Evolutionary conservation across 768 basidiomycete genomes (phyloP).

Genomic region (Boletus fagicola): DNA sequence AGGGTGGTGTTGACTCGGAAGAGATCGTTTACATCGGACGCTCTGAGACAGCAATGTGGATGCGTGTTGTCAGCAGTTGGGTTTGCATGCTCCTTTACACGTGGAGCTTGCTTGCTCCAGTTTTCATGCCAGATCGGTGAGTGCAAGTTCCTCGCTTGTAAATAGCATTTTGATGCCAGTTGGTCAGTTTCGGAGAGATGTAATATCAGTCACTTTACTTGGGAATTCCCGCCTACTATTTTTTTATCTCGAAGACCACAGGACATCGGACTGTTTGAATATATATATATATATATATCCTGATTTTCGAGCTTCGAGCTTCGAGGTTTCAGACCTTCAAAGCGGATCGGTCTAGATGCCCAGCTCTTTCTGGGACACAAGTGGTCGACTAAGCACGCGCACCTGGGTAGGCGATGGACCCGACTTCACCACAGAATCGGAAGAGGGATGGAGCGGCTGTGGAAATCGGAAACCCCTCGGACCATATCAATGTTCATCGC

Average conservation of each 20-base stretch:
- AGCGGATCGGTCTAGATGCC: too few relatives aligned
- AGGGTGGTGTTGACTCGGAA: constrained; percentile 49
- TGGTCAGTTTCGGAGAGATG: constrained; percentile 27
- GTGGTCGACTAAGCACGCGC: too few relatives aligned
- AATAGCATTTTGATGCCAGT: constrained; percentile 1
- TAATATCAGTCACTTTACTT: constrained; percentile 4
- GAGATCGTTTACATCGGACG: constrained; percentile 89
- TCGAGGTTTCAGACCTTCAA: too few relatives aligned
- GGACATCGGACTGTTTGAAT: not conserved
- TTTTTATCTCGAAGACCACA: not conserved
- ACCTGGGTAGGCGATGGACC: too few relatives aligned
- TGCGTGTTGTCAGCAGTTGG: constrained; percentile 96
- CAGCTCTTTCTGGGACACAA: too few relatives aligned
- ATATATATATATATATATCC: not conserved
- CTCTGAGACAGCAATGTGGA: constrained; percentile 98
- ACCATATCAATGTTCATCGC: too few relatives aligned
- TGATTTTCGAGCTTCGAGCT: not conserved
- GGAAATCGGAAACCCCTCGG: too few relatives aligned
- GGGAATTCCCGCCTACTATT: constrained; percentile 1
- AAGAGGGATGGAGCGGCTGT: too few relatives aligned
- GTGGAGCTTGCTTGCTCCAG: constrained; percentile 87
- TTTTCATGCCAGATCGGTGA: constrained; percentile 87
- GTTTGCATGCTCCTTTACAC: constrained; percentile 82
- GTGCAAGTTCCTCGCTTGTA: constrained; percentile 20
- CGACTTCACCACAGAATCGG: too few relatives aligned